These are phyloP conservation scores for Penicillium diatomitis DNA, from an alignment of 495 filamentous ascomycete species.

Conservation along the genomic window DNA sequence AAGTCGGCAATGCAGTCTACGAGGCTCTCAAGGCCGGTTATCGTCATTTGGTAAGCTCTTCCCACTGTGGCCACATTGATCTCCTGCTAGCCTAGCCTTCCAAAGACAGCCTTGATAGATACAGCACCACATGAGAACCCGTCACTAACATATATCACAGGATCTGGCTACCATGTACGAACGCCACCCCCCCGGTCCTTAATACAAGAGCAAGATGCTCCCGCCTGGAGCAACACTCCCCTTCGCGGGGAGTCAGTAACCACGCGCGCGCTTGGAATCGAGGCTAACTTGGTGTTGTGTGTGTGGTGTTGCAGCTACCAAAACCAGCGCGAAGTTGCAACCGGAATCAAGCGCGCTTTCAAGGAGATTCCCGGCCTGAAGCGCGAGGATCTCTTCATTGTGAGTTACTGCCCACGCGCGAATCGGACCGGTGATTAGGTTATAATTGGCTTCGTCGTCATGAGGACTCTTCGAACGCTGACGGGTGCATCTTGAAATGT, in stretches of 20 bases:
- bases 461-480: too few species aligned
- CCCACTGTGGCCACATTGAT: too few species aligned
- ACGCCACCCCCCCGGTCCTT: background rate
- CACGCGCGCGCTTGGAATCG: too few species aligned
- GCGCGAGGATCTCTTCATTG: constrained; percentile 43
- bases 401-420: constrained; percentile 8
- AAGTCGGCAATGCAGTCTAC: constrained; percentile 46
- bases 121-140: too few species aligned
- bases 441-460: too few species aligned
- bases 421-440: background rate
- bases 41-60: constrained; percentile 38
- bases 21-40: constrained; percentile 46
- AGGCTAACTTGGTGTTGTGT: too few species aligned
- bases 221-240: too few species aligned
- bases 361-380: constrained; percentile 39
- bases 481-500: too few species aligned
- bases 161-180: constrained; percentile 39
- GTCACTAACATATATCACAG: constrained; percentile 12
- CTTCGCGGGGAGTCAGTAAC: too few species aligned
- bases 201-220: too few species aligned
- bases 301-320: constrained; percentile 25
- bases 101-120: too few species aligned
- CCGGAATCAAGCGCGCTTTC: constrained; percentile 38
- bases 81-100: too few species aligned
- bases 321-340: constrained; percentile 41